phyloP scores from a whole-genome alignment of 2,329 filamentous ascomycete genomes.

The Seiridium unicorne region DNA sequence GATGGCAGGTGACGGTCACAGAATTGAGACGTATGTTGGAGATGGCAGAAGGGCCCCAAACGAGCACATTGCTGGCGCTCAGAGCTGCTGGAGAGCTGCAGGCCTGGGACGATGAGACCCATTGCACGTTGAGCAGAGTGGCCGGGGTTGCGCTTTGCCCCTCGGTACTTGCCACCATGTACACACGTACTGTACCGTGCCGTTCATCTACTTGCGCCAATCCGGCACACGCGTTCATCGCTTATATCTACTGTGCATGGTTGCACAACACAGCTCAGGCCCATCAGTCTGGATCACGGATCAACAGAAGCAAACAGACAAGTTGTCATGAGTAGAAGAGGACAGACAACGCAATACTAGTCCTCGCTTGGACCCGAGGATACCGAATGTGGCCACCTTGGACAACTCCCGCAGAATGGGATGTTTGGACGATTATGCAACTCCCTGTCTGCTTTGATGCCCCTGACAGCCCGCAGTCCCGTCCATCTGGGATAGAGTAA shows the following conservation, averaged over 20 bases:
- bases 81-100: no score
- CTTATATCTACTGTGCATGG: no score
- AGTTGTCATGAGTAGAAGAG: neutral
- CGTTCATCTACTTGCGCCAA: no score
- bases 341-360: neutral
- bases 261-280: no score
- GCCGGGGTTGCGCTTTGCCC: no score
- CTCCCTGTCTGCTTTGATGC: constrained; percentile 3
- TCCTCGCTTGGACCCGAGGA: neutral
- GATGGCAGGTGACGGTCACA: neutral
- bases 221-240: no score
- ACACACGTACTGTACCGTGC: no score
- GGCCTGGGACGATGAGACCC: no score
- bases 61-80: no score
- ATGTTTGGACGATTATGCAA: constrained; percentile 6
- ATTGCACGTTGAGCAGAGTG: no score
- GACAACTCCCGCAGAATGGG: neutral
- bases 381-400: neutral
- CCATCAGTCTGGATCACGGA: neutral
- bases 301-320: neutral
- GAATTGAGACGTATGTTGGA: neutral
- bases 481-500: constrained; percentile 5
- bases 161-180: no score
- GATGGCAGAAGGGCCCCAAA: no score
- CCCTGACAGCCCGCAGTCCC: neutral